Evolutionary conservation across 331 rosid species (phyloP).

Genomic region (Dryas integrifolia): DNA sequence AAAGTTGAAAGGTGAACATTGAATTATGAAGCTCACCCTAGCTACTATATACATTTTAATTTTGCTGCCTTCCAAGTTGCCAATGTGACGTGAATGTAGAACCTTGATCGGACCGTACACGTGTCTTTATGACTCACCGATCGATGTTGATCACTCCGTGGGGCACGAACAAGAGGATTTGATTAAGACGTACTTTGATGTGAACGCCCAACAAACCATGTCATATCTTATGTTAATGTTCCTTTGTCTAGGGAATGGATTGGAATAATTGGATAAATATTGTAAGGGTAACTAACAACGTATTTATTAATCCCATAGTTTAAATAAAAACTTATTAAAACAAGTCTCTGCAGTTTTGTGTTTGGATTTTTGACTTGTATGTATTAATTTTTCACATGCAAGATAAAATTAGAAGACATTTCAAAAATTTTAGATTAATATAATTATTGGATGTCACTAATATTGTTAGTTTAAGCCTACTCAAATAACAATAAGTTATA

Average conservation of each 20-base stretch:
- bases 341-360: no score
- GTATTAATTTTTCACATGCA: no score
- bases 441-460: no score
- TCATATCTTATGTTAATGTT: not conserved
- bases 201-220: constrained; percentile 14
- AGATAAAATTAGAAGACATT: no score
- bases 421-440: no score
- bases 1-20: constrained; percentile 21
- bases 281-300: not conserved
- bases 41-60: not conserved
- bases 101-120: constrained; percentile 13
- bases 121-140: not conserved
- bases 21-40: not conserved
- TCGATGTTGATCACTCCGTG: not conserved
- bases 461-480: no score
- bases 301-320: no score
- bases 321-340: no score
- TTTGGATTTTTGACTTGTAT: no score
- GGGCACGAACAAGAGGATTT: not conserved
- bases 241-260: not conserved
- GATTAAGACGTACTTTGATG: constrained; percentile 13
- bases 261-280: not conserved
- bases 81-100: constrained; percentile 7
- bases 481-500: no score
- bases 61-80: constrained; percentile 15